Base-by-base conservation (phyloP, 2,329 filamentous ascomycete genomes). In the Cytospora mali region DNA sequence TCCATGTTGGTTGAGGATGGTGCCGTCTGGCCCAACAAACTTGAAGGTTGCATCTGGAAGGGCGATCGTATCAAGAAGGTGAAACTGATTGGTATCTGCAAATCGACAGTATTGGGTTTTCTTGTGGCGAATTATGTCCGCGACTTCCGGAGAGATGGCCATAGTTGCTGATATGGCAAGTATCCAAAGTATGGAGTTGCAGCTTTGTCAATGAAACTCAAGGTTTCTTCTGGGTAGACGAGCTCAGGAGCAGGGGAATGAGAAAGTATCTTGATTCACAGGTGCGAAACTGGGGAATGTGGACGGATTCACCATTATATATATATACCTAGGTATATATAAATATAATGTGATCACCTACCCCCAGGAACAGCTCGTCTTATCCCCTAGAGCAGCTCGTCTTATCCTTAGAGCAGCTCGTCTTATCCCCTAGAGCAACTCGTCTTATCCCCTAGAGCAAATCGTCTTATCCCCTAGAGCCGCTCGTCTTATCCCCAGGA, bases 71-170 rank as follows among this genome's bases (percentile, higher is more conserved):
- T 62, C 69, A 35, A 68, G 70, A 16, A 65, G 65, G 35, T 71
- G 64, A 66, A 67, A 70, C 33, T 70, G 67, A 42, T 68, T 70
- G 1, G 67, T 69, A 62, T 73, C 71, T 54, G 68, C 67, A 58
- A 69, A 71, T 54, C 68, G 66, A 29, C 59, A 67, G 54, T 72
- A 72, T 13, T 68, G 68, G 11, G 68, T 65, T 60, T 72, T 73
- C 64, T 72, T 69, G 49, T 62, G 64, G 21, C 64, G 66, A 62
- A 73, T 72, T 9, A 66, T 67, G 55, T 66, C 55, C 23, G 66
- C 66, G 6, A 69, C 64, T 21, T 72, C 67, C 2, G 69, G 67
- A 4, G 69, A 62, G 55, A 68, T 52, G 9, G 35, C 21, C 59
- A 56, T 56, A 14, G 56, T 50, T 31, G 18, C 18, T 21, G 21